These are phyloP conservation scores for Jamesozyma hellenica DNA, from an alignment of 805 yeast species.

Conservation along the genomic window DNA sequence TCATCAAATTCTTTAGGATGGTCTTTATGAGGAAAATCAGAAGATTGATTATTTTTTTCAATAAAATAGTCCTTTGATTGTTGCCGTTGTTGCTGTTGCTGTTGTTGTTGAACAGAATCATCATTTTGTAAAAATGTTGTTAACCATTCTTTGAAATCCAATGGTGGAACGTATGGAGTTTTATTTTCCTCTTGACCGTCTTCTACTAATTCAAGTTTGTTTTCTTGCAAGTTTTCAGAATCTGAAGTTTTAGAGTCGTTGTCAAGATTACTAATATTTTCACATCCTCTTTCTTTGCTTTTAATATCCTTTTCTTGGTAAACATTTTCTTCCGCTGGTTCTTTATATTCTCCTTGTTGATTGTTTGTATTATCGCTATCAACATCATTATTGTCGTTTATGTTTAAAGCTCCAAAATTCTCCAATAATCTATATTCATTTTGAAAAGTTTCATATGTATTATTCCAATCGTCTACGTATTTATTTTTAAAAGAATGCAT, in stretches of 20 bases:
- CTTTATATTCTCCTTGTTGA: background rate
- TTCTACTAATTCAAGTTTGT: background rate
- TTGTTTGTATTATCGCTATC: background rate
- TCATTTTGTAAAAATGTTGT: conserved; percentile 12
- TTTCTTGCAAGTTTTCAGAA: background rate
- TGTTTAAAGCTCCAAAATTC: background rate
- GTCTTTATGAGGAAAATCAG: background rate
- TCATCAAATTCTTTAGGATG: background rate
- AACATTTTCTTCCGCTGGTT: background rate
- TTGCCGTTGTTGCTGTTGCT: background rate
- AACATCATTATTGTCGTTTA: background rate
- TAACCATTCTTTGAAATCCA: conserved; percentile 12
- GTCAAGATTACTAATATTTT: no score
- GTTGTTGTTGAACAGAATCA: background rate
- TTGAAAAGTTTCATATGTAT: conserved; percentile 11
- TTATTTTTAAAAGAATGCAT: conserved; percentile 3
- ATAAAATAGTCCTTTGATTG: no score
- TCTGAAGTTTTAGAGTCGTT: background rate
- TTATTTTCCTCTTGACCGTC: background rate
- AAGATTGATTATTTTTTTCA: no score
- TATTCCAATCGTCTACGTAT: conserved; percentile 13
- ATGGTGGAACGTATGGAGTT: conserved; percentile 5
- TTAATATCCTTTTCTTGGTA: background rate
- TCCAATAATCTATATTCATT: conserved; percentile 1
- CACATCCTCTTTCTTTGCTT: no score